Evolutionary conservation across 2,329 filamentous ascomycete genomes (phyloP), one percentile per base, ranked within the genome.

Genomic region (Colletotrichum spinosum): DNA sequence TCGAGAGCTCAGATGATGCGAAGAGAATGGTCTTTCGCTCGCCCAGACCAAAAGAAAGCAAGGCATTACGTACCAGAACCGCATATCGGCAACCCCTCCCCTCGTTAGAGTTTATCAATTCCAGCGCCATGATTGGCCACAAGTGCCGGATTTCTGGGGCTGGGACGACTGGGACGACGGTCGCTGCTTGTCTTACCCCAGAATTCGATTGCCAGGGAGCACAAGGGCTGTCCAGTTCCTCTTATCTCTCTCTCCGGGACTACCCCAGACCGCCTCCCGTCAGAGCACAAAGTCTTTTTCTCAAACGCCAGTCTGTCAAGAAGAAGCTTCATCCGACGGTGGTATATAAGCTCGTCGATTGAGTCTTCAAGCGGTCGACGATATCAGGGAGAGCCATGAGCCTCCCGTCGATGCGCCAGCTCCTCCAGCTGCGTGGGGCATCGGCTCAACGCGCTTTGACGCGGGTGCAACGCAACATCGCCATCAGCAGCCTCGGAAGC

Each of bases 401-500:
- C 62, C 46, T 52, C 34, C 49, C 46, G 45, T 55, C 62, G 58
- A 56, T 65, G 39, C 58, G 60, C 52, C 58, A 60, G 52, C 62
- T 65, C n/a, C 46, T 52, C 58, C 62, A 52, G 58, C 52, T 62
- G 37, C 62, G 62, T 62, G 58, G 62, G 62, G 62, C 52, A 17
- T 51, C 62, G 62, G 52, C 48, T 65, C 58, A 60, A 52, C 59
- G 48, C 62, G 62, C 62, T 65, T 65, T 55, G 45, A 62, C 62
- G 58, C 62, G 62, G 58, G 51, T 50, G 15, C 51, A 33, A 33
- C 48, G n/a, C 3, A 46, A 12, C 13, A 17, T 44, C 42, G 15
- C 13, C 11, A 44, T 17, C 45, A 25, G 37, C 41, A 34, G 50
- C 37, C 33, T 54, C 41, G 37, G 44, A 35, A 7, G 13, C 10